Conservation (phyloP, 73 alveolate genomes). For the Paramecium tetraurelia region DNA sequence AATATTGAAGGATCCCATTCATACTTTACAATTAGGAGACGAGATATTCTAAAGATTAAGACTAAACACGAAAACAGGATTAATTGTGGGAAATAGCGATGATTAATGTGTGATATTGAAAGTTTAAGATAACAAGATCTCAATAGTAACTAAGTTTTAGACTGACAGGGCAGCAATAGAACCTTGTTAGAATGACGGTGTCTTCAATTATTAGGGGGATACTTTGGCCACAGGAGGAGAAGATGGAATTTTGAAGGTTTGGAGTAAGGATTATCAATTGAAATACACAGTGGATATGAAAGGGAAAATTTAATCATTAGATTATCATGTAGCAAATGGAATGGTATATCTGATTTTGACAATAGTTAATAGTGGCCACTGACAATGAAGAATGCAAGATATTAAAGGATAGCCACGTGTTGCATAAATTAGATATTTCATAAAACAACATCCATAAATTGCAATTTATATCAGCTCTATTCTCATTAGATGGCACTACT, state of each 20-base stretch:
- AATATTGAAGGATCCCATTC: not conserved
- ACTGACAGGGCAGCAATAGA: not conserved
- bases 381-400: constrained; percentile 35
- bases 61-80: not conserved
- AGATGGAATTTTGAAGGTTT: constrained; percentile 30
- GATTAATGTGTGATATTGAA: constrained; percentile 6
- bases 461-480: not conserved
- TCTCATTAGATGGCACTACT: not conserved
- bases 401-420: not conserved
- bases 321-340: not conserved
- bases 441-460: not conserved
- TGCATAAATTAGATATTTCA: constrained; percentile 13
- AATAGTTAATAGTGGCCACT: not conserved
- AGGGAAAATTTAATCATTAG: not conserved
- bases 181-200: constrained; percentile 21
- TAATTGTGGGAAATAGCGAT: constrained; percentile 6
- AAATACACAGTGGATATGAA: not conserved
- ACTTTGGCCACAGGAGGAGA: constrained; percentile 28
- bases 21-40: not conserved
- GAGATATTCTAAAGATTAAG: not conserved
- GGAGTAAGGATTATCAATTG: not conserved
- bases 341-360: not conserved
- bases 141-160: not conserved
- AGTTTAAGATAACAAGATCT: not conserved
- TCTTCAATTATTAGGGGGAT: not conserved